Evolutionary conservation across 768 basidiomycete species (phyloP), one percentile per base, ranked within the genome.

Genomic region (Leucocoprinus birnbaumii): DNA sequence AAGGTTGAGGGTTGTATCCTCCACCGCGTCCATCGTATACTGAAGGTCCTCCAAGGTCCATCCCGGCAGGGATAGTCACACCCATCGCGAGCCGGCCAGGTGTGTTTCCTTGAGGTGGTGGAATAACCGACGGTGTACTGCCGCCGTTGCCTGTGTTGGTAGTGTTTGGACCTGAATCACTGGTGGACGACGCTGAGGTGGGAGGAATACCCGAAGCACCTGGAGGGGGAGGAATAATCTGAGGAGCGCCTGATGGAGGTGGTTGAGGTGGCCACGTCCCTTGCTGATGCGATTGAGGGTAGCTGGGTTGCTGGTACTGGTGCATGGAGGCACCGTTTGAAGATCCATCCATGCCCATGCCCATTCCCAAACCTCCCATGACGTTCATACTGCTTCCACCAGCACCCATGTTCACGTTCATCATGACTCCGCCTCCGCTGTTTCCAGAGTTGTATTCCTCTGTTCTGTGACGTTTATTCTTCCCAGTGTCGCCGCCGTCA

Each of bases 381-480:
- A 31, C 31, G 31, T 31, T 31, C 31, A 31, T 31, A 11, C 31
- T 31, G 11, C 6, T 31, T 5, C 31, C 11, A 11, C 31, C 11
- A 31, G 31, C 53, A 48, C 61, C 53, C 35, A 62, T 64, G 27
- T 63, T 51, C 7, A 64, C 57, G 25, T 66, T 64, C n/a, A 61
- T 59, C 2, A 46, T 45, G 3, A 25, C 44, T 38, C 31, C 31
- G 11, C 31, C 11, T 11, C 31, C 31, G 31, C 31, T 31, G 31
- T 11, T 31, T 5, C 31, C 11, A 11, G 31, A 5, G 31, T 11
- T 11, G 11, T 55, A 55, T 45, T 73, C 73, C 37, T 75, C 73
- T 34, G 68, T 65, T 24, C 74, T 66, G 22, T 60, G 66, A 8
- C 76, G 65, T 56, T 77, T 77, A 5, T 67, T 59, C 3, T 73